Percentiles rank a stretch among this genome's conserved stretches.
Conservation (phyloP, 2,329 filamentous ascomycete genomes). For the Nannizziopsis barbatae region DNA sequence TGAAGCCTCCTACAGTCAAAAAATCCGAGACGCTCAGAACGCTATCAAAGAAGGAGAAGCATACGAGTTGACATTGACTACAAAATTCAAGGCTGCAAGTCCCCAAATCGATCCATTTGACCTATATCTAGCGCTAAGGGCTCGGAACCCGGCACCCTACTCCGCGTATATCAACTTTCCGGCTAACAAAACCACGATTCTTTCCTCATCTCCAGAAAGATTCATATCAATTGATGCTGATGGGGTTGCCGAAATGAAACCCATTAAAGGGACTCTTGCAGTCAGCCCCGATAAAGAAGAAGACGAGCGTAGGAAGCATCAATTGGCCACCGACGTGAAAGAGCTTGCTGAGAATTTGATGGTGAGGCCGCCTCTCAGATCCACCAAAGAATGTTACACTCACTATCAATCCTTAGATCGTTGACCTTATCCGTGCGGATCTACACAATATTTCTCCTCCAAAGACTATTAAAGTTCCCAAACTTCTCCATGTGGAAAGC, state of each 20-base stretch:
- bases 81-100: constrained; percentile 54
- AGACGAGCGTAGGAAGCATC: constrained; percentile 51
- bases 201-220: constrained; percentile 79
- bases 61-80: constrained; percentile 76
- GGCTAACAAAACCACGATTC: constrained; percentile 48
- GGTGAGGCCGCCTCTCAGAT: constrained; percentile 26
- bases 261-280: constrained; percentile 94
- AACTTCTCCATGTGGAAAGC: constrained; percentile 78
- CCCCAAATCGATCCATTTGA: constrained; percentile 15
- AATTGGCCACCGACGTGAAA: constrained; percentile 66
- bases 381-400: not conserved
- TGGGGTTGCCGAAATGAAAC: constrained; percentile 53
- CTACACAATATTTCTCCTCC: constrained; percentile 72
- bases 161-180: constrained; percentile 68
- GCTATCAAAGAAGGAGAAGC: constrained; percentile 66
- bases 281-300: constrained; percentile 59
- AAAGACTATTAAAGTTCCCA: constrained; percentile 60
- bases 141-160: constrained; percentile 70
- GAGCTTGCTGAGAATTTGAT: constrained; percentile 94
- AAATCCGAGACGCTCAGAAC: constrained; percentile 58
- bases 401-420: constrained; percentile 43
- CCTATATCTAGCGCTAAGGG: constrained; percentile 59
- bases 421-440: constrained; percentile 90
- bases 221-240: constrained; percentile 60
- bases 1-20: constrained; percentile 48